Base-by-base conservation (phyloP, 345 rosid species). In the Microthlaspi erraticum region DNA sequence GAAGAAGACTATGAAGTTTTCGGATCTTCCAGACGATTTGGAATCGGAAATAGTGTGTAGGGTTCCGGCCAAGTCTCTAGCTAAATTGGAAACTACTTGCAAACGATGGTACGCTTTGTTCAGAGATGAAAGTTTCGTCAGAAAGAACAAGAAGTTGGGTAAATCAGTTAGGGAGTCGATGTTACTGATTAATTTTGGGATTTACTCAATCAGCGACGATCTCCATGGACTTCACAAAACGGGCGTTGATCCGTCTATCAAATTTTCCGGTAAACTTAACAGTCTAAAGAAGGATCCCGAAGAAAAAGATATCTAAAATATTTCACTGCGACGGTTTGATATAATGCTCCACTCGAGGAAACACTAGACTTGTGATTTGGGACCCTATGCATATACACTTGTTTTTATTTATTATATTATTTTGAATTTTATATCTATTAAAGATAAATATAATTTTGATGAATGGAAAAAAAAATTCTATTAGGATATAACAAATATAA, bases 1-100 rank as follows among this genome's bases (percentile, higher is more conserved):
- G n/a, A n/a, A n/a, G n/a, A n/a, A n/a, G n/a, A n/a, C n/a, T n/a
- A n/a, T 10, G 64, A 59, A 0, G 64, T 13, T 41, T 4, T n/a
- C 36, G 1, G 7, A 26, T 41, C 51, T 60, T n/a, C 65, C 65
- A 31, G 34, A 2, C 18, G 38, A 60, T 26, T 41, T 60, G 51
- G 65, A 60, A 42, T 23, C 51, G 8, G 51, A 60, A 10, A 29
- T 60, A 60, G 51, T 60, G 10, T 16, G 20, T 42, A 60, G 65
- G 38, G 65, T 60, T 60, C 64, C 34, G 34, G 11, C 12, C 33
- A 59, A 41, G 37, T 41, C 51, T 26, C 38, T 60, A 5, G 0
- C 0, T 1, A 1, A 14, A 42, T 7, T 14, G n/a, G 1, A 5
- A 42, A 8, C 65, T 0, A 60, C 31, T 8, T 60, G 65, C 51